Base-by-base conservation (phyloP, 2,329 filamentous ascomycete species). In the Akanthomyces uredinophilus region DNA sequence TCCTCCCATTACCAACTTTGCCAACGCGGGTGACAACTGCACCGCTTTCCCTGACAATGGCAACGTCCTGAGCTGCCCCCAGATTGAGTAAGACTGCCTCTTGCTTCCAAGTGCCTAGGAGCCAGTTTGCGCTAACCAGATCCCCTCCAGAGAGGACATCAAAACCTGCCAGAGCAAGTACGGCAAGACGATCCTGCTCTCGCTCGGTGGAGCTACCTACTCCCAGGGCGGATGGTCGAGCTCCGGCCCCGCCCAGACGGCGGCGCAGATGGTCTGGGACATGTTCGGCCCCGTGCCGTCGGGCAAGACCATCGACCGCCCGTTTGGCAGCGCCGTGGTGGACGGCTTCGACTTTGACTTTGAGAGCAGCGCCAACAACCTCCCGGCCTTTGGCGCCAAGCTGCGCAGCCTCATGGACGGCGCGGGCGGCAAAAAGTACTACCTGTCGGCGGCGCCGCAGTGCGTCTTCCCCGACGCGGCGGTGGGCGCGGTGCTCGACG, bases 291-390 rank as follows among this genome's bases (percentile, higher is more conserved):
- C 88, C 5, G 70, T 73, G 8, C 69, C 72, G 43, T 68, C 74
- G 14, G 76, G 73, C 35, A 78, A 73, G 46, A 73, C 72, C 1
- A 76, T 76, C 8, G 78, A 83, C 61, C 84, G 90, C 10, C 89
- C 89, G 1, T 92, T 92, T 70, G 87, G 87, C 60, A 73, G 75
- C 14, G 83, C 86, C 11, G 78, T 84, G 4, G 75, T 92, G 47
- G 88, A 92, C 71, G 90, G 90, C 5, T 91, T 92, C 71, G 89
- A 92, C 73, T 85, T 92, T 65, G 89, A 92, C 71, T 87, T 92
- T 65, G 89, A 92, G 74, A 78, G 83, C 5, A 72, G 74, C 3
- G 81, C 83, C 16, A 73, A 73, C 53, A 87, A 90, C 74, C 85
- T 88, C 75, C 79, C 77, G 0, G 74, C 83, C 1, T 89, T 91